Conservation (phyloP, 2,329 filamentous ascomycete species). For the Fusarium sp. region DNA sequence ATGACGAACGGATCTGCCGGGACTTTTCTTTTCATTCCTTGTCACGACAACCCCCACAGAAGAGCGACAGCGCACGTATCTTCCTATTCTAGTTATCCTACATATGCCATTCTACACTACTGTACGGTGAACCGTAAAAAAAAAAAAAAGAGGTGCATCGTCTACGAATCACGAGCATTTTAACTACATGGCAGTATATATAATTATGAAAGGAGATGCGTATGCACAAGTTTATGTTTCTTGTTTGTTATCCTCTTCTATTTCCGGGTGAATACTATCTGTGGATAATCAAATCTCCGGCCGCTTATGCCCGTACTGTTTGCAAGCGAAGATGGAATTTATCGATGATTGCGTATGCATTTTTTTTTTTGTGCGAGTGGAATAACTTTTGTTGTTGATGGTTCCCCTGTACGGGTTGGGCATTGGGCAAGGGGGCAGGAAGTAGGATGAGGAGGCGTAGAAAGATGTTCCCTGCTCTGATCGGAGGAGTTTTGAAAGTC, state of each 20-base stretch:
- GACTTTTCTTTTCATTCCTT: not conserved
- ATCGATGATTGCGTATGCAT: not conserved
- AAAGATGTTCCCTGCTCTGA: slow-evolving; percentile 30
- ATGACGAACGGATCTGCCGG: not conserved
- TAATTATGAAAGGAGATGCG: not conserved
- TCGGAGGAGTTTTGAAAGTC: slow-evolving; percentile 7
- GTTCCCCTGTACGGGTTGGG: slow-evolving; percentile 15
- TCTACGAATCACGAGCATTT: slow-evolving; percentile 1
- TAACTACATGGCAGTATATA: not conserved
- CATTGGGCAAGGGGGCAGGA: not conserved
- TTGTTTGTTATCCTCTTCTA: not conserved
- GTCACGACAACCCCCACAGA: slow-evolving; percentile 6
- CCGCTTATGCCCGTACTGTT: not conserved
- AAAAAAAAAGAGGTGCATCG: slow-evolving; percentile 1
- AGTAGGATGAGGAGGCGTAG: slow-evolving; percentile 2
- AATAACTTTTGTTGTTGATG: not conserved
- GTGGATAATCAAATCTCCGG: slow-evolving; percentile 5
- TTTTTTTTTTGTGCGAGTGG: not conserved
- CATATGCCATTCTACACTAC: not conserved
- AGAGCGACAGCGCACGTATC: slow-evolving; percentile 16
- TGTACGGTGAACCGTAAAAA: slow-evolving; percentile 22
- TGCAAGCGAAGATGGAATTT: not conserved
- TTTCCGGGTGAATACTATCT: not conserved
- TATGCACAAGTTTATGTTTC: not conserved
- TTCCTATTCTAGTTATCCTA: not conserved